phyloP scores from a whole-genome alignment of 108 stramenopile genomes.

The Conticribra weissflogii region DNA sequence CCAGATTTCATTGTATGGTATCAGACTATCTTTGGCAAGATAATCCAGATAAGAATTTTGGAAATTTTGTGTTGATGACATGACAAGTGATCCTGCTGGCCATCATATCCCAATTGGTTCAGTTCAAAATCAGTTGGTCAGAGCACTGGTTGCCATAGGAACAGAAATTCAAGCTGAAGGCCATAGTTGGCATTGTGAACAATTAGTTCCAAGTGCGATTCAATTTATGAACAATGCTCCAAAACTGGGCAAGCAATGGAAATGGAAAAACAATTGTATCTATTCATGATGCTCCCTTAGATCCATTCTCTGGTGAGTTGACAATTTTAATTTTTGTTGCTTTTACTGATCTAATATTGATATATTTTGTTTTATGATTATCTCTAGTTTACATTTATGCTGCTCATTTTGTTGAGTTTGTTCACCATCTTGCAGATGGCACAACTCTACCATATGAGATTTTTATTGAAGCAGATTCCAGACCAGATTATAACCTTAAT shows the following conservation, averaged over 20 bases:
- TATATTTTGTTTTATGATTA: no score
- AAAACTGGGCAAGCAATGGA: not conserved
- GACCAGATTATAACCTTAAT: conserved; percentile 1
- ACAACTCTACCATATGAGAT: not conserved
- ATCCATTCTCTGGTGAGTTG: conserved; percentile 3
- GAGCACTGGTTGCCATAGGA: not conserved
- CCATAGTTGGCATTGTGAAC: not conserved
- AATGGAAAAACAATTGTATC: not conserved
- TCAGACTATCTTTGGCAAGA: not conserved
- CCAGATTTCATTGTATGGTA: not conserved
- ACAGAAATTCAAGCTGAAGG: not conserved
- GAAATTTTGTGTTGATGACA: not conserved
- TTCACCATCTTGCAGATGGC: not conserved
- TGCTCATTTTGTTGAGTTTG: conserved; percentile 1
- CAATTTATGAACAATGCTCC: not conserved
- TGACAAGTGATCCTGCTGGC: not conserved
- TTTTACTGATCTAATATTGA: no score
- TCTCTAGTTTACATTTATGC: not conserved
- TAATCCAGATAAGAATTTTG: not conserved
- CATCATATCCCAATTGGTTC: not conserved
- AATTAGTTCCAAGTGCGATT: not conserved
- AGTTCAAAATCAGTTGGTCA: not conserved
- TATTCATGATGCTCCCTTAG: not conserved
- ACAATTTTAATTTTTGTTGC: no score
- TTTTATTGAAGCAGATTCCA: not conserved